Evolutionary conservation across 495 filamentous ascomycete genomes (phyloP).

Genomic region (Talaromyces borbonicus): DNA sequence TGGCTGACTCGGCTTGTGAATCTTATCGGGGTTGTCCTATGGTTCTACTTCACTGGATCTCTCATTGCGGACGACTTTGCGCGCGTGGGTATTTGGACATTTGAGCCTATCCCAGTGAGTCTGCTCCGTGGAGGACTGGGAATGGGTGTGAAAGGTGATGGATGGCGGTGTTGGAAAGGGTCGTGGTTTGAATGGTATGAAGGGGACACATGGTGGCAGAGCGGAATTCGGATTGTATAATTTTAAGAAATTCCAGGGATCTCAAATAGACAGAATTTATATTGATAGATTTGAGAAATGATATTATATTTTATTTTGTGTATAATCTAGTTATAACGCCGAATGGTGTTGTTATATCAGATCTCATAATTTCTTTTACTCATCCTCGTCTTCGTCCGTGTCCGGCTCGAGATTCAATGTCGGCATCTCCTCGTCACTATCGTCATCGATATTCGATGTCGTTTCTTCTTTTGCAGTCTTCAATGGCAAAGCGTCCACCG

Average conservation of each 20-base stretch:
- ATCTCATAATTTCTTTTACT: constrained; percentile 6
- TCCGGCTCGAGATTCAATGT: constrained; percentile 38
- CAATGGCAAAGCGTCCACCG: too few relatives aligned
- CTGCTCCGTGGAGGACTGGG: constrained; percentile 41
- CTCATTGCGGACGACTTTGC: constrained; percentile 54
- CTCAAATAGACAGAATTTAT: too few relatives aligned
- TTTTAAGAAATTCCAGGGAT: neutral
- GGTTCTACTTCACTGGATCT: constrained; percentile 47
- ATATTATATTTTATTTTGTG: too few relatives aligned
- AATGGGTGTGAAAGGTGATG: constrained; percentile 34
- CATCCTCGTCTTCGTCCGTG: constrained; percentile 25
- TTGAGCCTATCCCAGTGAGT: constrained; percentile 62
- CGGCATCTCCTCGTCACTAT: constrained; percentile 41
- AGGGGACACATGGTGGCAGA: constrained; percentile 55
- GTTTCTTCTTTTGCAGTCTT: neutral
- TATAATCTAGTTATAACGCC: too few relatives aligned
- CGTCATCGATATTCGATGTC: constrained; percentile 19
- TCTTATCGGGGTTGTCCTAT: constrained; percentile 30
- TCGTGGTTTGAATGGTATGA: constrained; percentile 40
- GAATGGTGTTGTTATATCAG: constrained; percentile 1
- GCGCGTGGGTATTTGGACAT: constrained; percentile 51
- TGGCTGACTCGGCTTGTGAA: constrained; percentile 38
- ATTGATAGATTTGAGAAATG: too few relatives aligned
- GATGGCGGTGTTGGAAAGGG: constrained; percentile 48
- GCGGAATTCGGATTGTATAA: constrained; percentile 33